Evolutionary conservation across 192 early-diverging fungal genomes (phyloP), one percentile per base, ranked within the genome.

Genomic region (Umbelopsis sp.): DNA sequence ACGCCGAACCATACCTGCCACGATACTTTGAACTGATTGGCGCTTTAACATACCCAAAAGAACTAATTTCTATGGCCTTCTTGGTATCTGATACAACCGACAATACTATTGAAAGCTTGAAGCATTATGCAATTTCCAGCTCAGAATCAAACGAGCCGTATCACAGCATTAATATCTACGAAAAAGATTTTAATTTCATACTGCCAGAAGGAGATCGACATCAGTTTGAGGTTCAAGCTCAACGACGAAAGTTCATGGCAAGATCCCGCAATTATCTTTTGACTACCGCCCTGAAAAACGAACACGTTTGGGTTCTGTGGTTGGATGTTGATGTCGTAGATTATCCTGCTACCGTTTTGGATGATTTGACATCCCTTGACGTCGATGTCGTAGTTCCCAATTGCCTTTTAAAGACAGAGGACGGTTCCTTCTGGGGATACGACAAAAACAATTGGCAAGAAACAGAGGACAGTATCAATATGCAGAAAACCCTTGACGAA

Each of bases 401-500:
- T 65, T 88, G 87, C 43, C 76, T 88, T 25, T 75, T 52, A n/a
- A 54, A 69, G 25, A 71, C 71, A 11, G 68, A 75, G 29, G 69
- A 75, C 43, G 66, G 54, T 17, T 66, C 68, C 5, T 74, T 76
- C 45, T 82, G 76, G 76, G 83, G 84, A 16, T 86, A 88, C 45
- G 87, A 88, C 62, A 84, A 83, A 69, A 86, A 88, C 34, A 86
- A 84, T 51, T 88, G 85, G 85, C 85, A 86, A 66, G 87, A 88
- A 70, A 86, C 85, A 0, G 62, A 73, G 5, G 51, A 69, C 26
- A 84, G 84, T 67, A 74, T 79, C 17, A 75, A 72, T n/a, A 81
- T 86, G 80, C 73, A 79, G 67, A 72, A 70, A 25, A 51, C 49
- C 34, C 56, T 73, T 26, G 50, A 74, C n/a, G 65, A 77, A 68